Base-by-base conservation (phyloP, 2,329 filamentous ascomycete species). In the Ustulina deusta region DNA sequence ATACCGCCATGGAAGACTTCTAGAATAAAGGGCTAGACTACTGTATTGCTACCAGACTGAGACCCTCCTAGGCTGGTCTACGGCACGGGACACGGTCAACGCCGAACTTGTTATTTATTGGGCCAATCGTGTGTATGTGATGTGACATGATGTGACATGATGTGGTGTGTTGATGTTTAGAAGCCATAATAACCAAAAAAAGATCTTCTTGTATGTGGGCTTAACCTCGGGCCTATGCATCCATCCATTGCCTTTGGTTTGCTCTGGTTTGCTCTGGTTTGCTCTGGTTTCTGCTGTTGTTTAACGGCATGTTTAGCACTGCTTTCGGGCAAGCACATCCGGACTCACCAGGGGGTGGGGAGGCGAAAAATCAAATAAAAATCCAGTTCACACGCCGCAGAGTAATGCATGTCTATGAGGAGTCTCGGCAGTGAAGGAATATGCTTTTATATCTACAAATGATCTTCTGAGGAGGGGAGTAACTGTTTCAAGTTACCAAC, bases 1-100 rank as follows among this genome's bases (percentile, higher is more conserved):
- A 27, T 27, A 17, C 36, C 59, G 6, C 38, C 29, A 34, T 62
- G 46, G 64, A 63, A 66, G 20, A 32, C n/a, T 63, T 63, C 64
- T 66, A 42, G 63, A 66, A 66, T 15, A 52, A 38, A 59, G 32
- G n/a, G 44, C 36, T 25, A 22, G 42, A 25, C 20, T 46, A 32
- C 46, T 10, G 13, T 52, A 40, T 38, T 55, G 40, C 34, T 29
- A 59, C 46, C 61, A 27, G 15, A 44, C 7, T 27, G 17, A 58
- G 54, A 40, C 61, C n/a, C 49, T 55, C 29, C 7, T 51, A 38
- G n/a, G 17, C 38, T 36, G 32, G 36, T 54, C 46, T 44, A 17
- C 60, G 17, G 29, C 40, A 46, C 61, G 36, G 25, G 20, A 38
- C 44, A 42, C 55, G 61, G 55, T 29, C 52, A 57, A 55, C 27